Evolutionary conservation across 148 eudicot genomes (phyloP).

Genomic region (Hydrangea macrophylla): DNA sequence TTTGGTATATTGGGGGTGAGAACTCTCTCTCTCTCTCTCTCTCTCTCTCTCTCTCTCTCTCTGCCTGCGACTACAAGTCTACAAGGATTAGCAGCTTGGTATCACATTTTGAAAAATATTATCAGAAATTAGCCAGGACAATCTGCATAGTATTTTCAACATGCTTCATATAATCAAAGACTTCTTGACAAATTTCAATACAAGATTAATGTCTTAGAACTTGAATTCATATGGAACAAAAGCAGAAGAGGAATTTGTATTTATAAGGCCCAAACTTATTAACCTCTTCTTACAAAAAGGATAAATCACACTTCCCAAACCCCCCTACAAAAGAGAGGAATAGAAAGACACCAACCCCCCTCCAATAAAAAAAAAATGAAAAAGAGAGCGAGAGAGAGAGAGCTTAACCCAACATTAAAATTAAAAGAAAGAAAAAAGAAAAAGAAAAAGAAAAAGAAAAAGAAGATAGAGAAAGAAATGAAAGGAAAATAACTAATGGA

Average conservation of each 20-base stretch:
- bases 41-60: too few species aligned
- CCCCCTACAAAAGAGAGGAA: not conserved
- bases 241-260: slow-evolving; percentile 6
- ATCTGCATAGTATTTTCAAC: too few species aligned
- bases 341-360: not conserved
- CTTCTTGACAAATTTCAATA: not conserved
- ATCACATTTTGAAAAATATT: too few species aligned
- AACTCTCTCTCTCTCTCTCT: too few species aligned
- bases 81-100: too few species aligned
- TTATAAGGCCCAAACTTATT: slow-evolving; percentile 9
- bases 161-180: not conserved
- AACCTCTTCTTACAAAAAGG: slow-evolving; percentile 14
- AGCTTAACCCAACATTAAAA: not conserved
- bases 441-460: not conserved
- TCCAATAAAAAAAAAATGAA: not conserved
- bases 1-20: too few species aligned
- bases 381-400: not conserved
- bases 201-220: not conserved
- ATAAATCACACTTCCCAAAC: not conserved
- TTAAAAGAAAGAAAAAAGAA: not conserved
- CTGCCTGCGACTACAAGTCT: too few species aligned
- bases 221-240: not conserved
- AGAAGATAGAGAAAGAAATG: not conserved
- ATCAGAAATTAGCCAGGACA: too few species aligned
- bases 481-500: not conserved